Evolutionary conservation across 108 stramenopile genomes (phyloP).

Genomic region (Conticribra guillardii): DNA sequence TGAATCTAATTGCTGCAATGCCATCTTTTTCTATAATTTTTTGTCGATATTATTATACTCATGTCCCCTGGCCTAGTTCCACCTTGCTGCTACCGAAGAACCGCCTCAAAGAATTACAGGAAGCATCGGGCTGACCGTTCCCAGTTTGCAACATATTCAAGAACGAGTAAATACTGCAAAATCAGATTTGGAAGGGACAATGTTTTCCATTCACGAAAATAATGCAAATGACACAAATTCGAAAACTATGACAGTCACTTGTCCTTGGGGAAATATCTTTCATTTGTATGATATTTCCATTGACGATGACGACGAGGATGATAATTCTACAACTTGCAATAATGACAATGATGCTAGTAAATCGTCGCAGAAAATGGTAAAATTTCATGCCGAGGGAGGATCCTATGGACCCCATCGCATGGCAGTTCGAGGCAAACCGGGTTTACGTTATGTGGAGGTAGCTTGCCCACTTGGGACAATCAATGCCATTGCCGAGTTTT

Average conservation of each 20-base stretch:
- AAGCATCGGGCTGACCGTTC: conserved; percentile 51
- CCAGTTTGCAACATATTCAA: conserved; percentile 41
- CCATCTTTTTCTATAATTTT: neutral
- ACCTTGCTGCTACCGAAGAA: conserved; percentile 55
- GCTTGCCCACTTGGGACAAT: conserved; percentile 21
- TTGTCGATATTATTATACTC: neutral
- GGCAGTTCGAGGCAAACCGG: conserved; percentile 48
- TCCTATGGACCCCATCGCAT: conserved; percentile 41
- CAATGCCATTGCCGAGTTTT: conserved; percentile 46
- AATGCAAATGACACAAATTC: conserved; percentile 3
- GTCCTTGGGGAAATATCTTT: conserved; percentile 55
- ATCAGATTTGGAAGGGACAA: conserved; percentile 21
- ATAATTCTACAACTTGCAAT: neutral
- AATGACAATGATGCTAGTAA: neutral
- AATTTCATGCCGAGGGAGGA: conserved; percentile 35
- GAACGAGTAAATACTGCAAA: conserved; percentile 18
- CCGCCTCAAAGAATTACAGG: conserved; percentile 46
- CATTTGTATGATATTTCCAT: conserved; percentile 46
- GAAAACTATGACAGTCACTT: conserved; percentile 45
- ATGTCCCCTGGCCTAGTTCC: conserved; percentile 21
- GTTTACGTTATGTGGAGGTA: conserved; percentile 54
- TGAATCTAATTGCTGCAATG: conserved; percentile 1
- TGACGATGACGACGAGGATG: conserved; percentile 25
- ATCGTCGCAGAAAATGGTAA: conserved; percentile 55
- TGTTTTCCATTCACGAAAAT: conserved; percentile 34